Conservation (phyloP, 768 basidiomycete genomes). For the Guyanaporus albipodus region DNA sequence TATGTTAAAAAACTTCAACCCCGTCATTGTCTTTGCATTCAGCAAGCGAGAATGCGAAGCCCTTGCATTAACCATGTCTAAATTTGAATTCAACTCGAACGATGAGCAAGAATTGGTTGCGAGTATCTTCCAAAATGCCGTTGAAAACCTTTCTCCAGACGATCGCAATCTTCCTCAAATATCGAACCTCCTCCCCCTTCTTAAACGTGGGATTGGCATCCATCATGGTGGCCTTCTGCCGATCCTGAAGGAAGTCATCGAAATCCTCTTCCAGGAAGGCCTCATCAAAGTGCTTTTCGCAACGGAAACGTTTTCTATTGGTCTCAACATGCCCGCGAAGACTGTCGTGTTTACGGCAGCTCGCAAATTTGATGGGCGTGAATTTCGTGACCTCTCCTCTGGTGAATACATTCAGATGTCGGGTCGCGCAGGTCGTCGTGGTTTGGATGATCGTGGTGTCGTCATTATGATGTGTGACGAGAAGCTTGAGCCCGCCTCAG, state of each 20-base stretch:
- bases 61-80: conserved; percentile 87
- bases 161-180: conserved; percentile 94
- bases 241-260: conserved; percentile 97
- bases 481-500: conserved; percentile 87
- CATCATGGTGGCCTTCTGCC: conserved; percentile 98
- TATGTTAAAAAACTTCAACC: conserved; percentile 95
- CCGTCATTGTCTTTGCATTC: conserved; percentile 98
- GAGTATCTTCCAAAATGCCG: conserved; percentile 92
- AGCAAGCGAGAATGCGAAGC: conserved; percentile 97
- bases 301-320: conserved; percentile 97
- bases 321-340: conserved; percentile 99
- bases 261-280: conserved; percentile 97
- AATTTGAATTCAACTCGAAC: conserved; percentile 89
- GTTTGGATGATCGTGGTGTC: conserved; percentile 96
- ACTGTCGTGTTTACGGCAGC: conserved; percentile 97
- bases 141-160: conserved; percentile 80
- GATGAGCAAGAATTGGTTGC: conserved; percentile 87
- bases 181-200: conserved; percentile 82
- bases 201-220: conserved; percentile 94
- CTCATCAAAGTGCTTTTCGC: conserved; percentile 98
- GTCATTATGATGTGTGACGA: conserved; percentile 99
- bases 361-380: conserved; percentile 93
- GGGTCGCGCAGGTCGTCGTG: conserved; percentile 94
- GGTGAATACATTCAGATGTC: conserved; percentile 99
- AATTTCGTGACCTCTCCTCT: conserved; percentile 88